Evolutionary conservation across 345 rosid species (phyloP), one percentile per base, ranked within the genome.

Genomic region (Capsella bursapastoris): DNA sequence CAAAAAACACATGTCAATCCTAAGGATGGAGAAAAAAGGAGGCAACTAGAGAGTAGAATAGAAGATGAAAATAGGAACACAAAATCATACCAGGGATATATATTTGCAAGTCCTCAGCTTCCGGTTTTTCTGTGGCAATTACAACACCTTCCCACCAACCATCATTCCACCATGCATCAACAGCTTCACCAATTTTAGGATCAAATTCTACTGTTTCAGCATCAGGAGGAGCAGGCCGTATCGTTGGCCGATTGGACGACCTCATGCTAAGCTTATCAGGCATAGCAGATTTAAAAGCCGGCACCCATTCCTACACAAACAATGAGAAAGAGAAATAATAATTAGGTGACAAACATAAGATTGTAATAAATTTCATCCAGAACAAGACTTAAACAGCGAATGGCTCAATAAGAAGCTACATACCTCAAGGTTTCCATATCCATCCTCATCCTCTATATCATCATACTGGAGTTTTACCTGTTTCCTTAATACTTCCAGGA

Each of bases 141-240:
- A 90, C 84, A 78, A 92, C 86, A 44, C 97, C 99, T 82, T 95
- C 99, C 97, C 99, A 95, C 99, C 98, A 95, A 68, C 99, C 99
- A 89, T 95, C 99, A 59, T 92, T 91, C 99, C 99, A 95, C 97
- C 99, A 91, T 25, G 91, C 96, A 87, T 95, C 99, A 64, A 95
- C 92, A 50, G 99, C 89, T 66, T 79, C 62, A 53, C 97, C 98
- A 51, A 90, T 50, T 62, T 65, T 79, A 57, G 73, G 71, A 66
- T 80, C 66, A 64, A 64, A 56, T 27, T 81, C 77, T 50, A 40
- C 38, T 78, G 65, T 76, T 51, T 6, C 44, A 61, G 76, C 73
- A 60, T 71, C 64, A 57, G 82, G 82, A 66, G 93, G 93, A 37
- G 79, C 61, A 25, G 98, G 97, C 60, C 97, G 88, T 68, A 87